phyloP scores from a whole-genome alignment of 768 basidiomycete species.

The Suillus sp. region DNA sequence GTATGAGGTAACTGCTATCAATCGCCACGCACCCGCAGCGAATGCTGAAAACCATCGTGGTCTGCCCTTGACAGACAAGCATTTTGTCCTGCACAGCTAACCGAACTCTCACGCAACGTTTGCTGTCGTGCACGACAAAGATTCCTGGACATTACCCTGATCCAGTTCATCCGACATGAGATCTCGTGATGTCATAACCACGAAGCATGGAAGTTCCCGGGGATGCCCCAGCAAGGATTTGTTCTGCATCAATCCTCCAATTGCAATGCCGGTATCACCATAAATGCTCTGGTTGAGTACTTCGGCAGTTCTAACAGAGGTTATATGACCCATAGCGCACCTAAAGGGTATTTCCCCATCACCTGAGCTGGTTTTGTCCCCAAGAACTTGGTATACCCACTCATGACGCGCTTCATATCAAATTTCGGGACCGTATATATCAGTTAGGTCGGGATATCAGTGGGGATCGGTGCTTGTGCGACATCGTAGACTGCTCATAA shows the following conservation, averaged over 20 bases:
- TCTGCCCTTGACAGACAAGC: background rate
- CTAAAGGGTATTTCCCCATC: conserved; percentile 15
- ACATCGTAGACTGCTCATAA: background rate
- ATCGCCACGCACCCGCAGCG: background rate
- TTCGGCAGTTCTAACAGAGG: background rate
- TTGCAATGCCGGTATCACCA: background rate
- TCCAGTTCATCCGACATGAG: conserved; percentile 7
- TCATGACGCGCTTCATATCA: conserved; percentile 12
- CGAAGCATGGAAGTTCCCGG: conserved; percentile 6
- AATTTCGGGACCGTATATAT: conserved; percentile 5
- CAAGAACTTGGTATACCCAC: conserved; percentile 8
- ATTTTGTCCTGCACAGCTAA: background rate
- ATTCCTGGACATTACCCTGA: background rate
- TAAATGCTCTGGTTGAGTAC: conserved; percentile 3
- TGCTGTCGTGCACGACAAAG: conserved; percentile 1
- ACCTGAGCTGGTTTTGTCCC: conserved; percentile 6
- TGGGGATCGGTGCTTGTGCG: conserved; percentile 9
- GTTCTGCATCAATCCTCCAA: background rate
- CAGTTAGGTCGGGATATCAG: background rate
- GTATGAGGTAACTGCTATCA: background rate
- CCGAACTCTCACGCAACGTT: background rate
- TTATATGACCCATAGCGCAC: conserved; percentile 1
- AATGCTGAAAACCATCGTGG: background rate
- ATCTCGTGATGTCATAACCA: conserved; percentile 1
- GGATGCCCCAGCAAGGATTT: background rate